Conservation (phyloP, 371 early-diverging fungal genomes). For the Mucor indicus region DNA sequence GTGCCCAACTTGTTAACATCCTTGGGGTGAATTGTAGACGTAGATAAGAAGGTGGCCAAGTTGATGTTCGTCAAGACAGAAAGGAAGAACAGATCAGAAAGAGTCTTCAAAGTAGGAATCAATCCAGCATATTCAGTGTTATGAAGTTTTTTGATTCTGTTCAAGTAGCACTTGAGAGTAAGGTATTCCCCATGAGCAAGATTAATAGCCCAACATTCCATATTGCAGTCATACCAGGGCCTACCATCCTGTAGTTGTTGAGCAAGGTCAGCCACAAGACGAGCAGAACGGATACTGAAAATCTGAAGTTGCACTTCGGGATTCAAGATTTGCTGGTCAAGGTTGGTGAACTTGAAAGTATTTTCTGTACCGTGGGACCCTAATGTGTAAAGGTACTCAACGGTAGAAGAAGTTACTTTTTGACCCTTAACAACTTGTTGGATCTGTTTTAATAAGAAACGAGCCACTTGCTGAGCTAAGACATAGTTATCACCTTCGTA, state of each 20-base stretch:
- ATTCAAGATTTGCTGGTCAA: constrained; percentile 27
- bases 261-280: constrained; percentile 49
- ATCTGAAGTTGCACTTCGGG: constrained; percentile 52
- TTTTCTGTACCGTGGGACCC: constrained; percentile 22
- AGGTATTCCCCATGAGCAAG: constrained; percentile 47
- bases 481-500: constrained; percentile 74
- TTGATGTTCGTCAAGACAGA: constrained; percentile 23
- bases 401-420: constrained; percentile 18
- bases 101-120: constrained; percentile 13
- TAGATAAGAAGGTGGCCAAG: constrained; percentile 36
- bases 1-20: constrained; percentile 23
- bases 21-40: constrained; percentile 27
- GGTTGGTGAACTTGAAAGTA: constrained; percentile 14
- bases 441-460: constrained; percentile 64
- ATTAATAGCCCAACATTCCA: constrained; percentile 54
- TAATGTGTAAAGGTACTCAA: constrained; percentile 36
- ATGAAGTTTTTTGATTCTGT: constrained; percentile 3
- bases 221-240: constrained; percentile 53
- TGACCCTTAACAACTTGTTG: constrained; percentile 20
- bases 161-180: constrained; percentile 17
- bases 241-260: constrained; percentile 28
- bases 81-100: constrained; percentile 39
- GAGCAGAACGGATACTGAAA: constrained; percentile 59
- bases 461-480: constrained; percentile 65
- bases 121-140: constrained; percentile 17